These are phyloP conservation scores for Obelidium mucronatum DNA, from an alignment of 192 early-diverging fungal genomes.

Conservation along the genomic window DNA sequence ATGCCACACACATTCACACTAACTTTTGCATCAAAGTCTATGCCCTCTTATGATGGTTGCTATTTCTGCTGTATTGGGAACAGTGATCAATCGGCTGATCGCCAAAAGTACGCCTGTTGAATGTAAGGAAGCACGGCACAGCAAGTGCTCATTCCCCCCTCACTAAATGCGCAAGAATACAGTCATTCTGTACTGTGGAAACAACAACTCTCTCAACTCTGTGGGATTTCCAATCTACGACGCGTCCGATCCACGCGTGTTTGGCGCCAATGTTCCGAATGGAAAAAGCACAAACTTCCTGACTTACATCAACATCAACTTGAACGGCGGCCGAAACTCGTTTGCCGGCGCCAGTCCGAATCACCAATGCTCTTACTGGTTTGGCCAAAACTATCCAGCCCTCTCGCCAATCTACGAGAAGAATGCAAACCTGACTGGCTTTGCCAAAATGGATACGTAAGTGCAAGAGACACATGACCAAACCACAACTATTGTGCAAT, in stretches of 20 bases:
- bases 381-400: slow-evolving; percentile 46
- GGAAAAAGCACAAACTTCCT: slow-evolving; percentile 22
- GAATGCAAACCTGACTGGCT: slow-evolving; percentile 17
- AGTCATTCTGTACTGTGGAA: slow-evolving; percentile 52
- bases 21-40: slow-evolving; percentile 16
- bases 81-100: slow-evolving; percentile 60
- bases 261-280: slow-evolving; percentile 1
- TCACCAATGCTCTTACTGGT: slow-evolving; percentile 53
- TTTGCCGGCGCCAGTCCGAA: background rate
- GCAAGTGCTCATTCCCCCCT: background rate
- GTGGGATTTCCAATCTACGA: slow-evolving; percentile 47
- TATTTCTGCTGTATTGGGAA: slow-evolving; percentile 63
- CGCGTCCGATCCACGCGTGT: slow-evolving; percentile 15
- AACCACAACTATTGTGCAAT: background rate
- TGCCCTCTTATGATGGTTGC: slow-evolving; percentile 75
- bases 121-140: slow-evolving; percentile 20
- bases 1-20: background rate
- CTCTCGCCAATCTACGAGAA: slow-evolving; percentile 24
- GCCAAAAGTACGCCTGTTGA: slow-evolving; percentile 40
- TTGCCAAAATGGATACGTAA: slow-evolving; percentile 23
- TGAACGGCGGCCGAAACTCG: background rate
- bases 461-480: background rate
- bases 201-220: slow-evolving; percentile 31
- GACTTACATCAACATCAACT: background rate
- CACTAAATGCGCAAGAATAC: background rate